These are phyloP conservation scores for Mortierella sp. DNA, from an alignment of 371 early-diverging fungal species.

Conservation along the genomic window DNA sequence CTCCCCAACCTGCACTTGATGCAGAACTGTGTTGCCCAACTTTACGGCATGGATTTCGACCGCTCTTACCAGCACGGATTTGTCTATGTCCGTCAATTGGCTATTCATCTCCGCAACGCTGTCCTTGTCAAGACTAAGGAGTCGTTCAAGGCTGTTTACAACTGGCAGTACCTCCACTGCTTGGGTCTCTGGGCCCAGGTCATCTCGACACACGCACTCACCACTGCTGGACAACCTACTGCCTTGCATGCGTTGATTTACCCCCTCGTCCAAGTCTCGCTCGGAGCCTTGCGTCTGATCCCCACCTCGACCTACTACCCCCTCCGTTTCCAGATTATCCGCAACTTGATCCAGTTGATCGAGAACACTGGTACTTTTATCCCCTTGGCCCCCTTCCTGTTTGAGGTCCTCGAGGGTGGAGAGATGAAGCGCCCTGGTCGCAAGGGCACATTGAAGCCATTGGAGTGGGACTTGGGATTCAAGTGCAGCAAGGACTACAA, in stretches of 20 bases:
- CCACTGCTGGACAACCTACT: slow-evolving; percentile 66
- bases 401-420: slow-evolving; percentile 78
- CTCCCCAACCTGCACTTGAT: slow-evolving; percentile 89
- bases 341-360: slow-evolving; percentile 76
- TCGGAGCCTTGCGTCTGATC: slow-evolving; percentile 87
- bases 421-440: slow-evolving; percentile 73
- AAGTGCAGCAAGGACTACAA: slow-evolving; percentile 86
- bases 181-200: slow-evolving; percentile 92
- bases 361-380: slow-evolving; percentile 85
- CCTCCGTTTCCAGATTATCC: slow-evolving; percentile 88
- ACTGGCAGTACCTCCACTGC: slow-evolving; percentile 95
- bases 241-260: slow-evolving; percentile 87
- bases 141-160: slow-evolving; percentile 88
- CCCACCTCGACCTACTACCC: slow-evolving; percentile 94
- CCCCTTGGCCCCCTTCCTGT: slow-evolving; percentile 86
- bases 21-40: slow-evolving; percentile 91
- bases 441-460: slow-evolving; percentile 82
- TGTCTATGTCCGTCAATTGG: slow-evolving; percentile 92
- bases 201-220: slow-evolving; percentile 66
- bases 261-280: slow-evolving; percentile 90
- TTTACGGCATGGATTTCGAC: slow-evolving; percentile 82
- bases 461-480: slow-evolving; percentile 82
- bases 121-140: slow-evolving; percentile 87
- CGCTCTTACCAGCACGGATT: slow-evolving; percentile 94
- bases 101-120: slow-evolving; percentile 89